Evolutionary conservation across 306 rosid species (phyloP), one percentile per base, ranked within the genome.

Genomic region (Erythrophleum fordii): DNA sequence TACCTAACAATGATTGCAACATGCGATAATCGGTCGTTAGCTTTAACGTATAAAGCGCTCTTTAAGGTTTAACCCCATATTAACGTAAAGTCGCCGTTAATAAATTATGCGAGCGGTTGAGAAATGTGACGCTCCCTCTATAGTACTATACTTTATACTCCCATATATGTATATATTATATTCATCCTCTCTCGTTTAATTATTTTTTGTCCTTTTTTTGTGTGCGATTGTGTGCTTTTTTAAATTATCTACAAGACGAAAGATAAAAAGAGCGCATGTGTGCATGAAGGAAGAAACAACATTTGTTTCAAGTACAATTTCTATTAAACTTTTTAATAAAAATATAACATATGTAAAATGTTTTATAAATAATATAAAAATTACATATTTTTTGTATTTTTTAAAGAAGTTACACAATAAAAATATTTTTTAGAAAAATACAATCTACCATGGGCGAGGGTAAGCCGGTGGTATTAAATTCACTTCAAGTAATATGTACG

Each of bases 1-100:
- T 35, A n/a, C 73, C 53, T 35, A 22, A 20, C 82, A 83, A 86
- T 86, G 72, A 86, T 86, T 85, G 91, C 67, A 18, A 72, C 65
- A 71, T 20, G 65, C 18, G 49, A 59, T 61, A 66, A 78, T 6
- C 74, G 5, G 46, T 73, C 80, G 77, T 85, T 51, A 28, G 53
- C 69, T 73, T 53, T 77, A 53, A 83, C 80, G 85, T 72, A 56
- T 14, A 58, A 66, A 55, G 51, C 68, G 52, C 68, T 12, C 71
- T 61, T 76, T n/a, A n/a, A n/a, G n/a, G n/a, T n/a, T n/a, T 76
- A 23, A 16, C 35, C 6, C 49, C 22, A 26, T 11, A 58, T 76
- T 76, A 76, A 76, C 80, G 62, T 64, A 62, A 62, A 45, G 55
- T 65, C 80, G n/a, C 76, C 86, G 87, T 86, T 58, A 59, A 73